phyloP scores from a whole-genome alignment of 805 yeast species.

The Barnettozyma botsteinii region DNA sequence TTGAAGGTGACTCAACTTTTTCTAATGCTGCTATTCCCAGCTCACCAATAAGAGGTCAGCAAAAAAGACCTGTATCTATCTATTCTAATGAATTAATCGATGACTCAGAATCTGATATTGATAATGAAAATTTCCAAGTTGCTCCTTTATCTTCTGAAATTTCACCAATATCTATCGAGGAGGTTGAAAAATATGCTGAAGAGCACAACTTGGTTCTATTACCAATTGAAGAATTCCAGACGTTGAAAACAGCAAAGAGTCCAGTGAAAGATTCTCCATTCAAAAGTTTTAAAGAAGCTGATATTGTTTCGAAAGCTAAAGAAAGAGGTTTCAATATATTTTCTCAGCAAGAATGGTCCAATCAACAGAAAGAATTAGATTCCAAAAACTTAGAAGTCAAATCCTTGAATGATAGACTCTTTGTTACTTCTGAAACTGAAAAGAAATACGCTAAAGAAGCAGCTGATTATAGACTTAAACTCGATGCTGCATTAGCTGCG shows the following conservation, averaged over 20 bases:
- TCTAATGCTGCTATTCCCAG: constrained; percentile 9
- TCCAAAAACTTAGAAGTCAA: constrained; percentile 5
- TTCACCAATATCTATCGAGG: constrained; percentile 16
- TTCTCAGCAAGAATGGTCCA: constrained; percentile 8
- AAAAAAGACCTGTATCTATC: constrained; percentile 15
- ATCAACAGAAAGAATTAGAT: constrained; percentile 4
- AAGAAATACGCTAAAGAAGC: constrained; percentile 20
- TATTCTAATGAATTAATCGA: constrained; percentile 12
- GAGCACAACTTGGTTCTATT: constrained; percentile 26
- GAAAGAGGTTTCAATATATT: constrained; percentile 15
- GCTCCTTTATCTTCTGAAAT: constrained; percentile 23
- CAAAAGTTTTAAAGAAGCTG: constrained; percentile 16
- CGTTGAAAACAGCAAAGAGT: constrained; percentile 20
- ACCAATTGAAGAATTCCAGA: constrained; percentile 19
- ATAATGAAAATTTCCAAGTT: constrained; percentile 14
- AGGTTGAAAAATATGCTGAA: constrained; percentile 28
- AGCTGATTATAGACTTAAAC: constrained; percentile 18
- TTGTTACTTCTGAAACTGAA: constrained; percentile 17
- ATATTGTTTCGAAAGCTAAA: constrained; percentile 16
- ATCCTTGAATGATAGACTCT: constrained; percentile 3
- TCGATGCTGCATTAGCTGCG: constrained; percentile 6
- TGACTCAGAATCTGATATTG: constrained; percentile 24
- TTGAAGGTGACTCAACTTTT: constrained; percentile 20
- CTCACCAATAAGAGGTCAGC: constrained; percentile 10
- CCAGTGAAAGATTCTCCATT: constrained; percentile 23